Evolutionary conservation across 2,329 filamentous ascomycete genomes (phyloP).

Genomic region (Hysterium pulicare): DNA sequence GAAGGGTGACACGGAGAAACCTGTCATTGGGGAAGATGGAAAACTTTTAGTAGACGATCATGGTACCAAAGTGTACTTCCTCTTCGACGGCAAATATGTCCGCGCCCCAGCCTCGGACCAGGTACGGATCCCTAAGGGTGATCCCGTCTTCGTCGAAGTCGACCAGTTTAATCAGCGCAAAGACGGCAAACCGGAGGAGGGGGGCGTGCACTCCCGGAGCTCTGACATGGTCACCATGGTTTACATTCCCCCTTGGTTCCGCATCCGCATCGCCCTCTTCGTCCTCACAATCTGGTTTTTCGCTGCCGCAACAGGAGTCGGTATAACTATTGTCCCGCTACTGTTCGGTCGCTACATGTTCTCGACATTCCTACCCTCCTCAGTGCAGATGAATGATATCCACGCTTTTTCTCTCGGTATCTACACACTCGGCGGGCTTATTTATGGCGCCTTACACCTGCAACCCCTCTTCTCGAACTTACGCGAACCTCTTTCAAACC

Average conservation of each 20-base stretch:
- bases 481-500: conserved; percentile 22
- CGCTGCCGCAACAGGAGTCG: conserved; percentile 80
- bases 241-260: conserved; percentile 82
- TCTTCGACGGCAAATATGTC: conserved; percentile 76
- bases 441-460: conserved; percentile 60
- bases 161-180: conserved; percentile 62
- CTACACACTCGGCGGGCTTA: conserved; percentile 68
- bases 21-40: conserved; percentile 33
- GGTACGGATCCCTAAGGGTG: conserved; percentile 85
- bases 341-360: conserved; percentile 80
- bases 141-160: conserved; percentile 75
- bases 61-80: conserved; percentile 49
- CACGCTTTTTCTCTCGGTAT: conserved; percentile 93
- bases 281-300: conserved; percentile 91
- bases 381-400: conserved; percentile 76
- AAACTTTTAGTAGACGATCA: conserved; percentile 33
- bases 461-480: conserved; percentile 22
- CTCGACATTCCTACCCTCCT: conserved; percentile 64
- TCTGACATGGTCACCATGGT: conserved; percentile 50
- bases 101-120: conserved; percentile 93
- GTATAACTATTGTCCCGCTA: conserved; percentile 80
- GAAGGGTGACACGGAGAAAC: conserved; percentile 36
- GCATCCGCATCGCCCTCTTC: conserved; percentile 75
- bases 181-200: conserved; percentile 52
- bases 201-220: conserved; percentile 31